A percentile compares a stretch with the other conserved stretches of the same genome.
Conservation (phyloP, 768 basidiomycete species). For the Chalciporus pseudorubinellus region DNA sequence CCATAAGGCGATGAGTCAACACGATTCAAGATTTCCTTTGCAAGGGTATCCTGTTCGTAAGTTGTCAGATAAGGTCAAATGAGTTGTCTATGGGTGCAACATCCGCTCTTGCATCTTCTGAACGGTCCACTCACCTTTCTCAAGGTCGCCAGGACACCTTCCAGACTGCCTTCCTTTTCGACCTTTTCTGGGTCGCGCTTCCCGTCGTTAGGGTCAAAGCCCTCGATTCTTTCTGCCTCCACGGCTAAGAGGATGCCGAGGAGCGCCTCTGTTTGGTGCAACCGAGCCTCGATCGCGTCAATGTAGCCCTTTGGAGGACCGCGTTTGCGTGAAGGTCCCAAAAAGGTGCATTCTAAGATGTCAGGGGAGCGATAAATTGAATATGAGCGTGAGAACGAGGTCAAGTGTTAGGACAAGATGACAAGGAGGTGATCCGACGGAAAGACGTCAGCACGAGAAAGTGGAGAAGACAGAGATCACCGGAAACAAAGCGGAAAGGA, state of each 20-base stretch:
- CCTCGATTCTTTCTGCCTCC: slow-evolving; percentile 26
- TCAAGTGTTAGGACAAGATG: background rate
- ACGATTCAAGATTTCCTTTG: slow-evolving; percentile 74
- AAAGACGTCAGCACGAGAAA: slow-evolving; percentile 8
- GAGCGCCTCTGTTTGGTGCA: slow-evolving; percentile 89
- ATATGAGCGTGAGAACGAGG: background rate
- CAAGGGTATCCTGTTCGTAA: slow-evolving; percentile 62
- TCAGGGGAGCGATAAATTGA: slow-evolving; percentile 4
- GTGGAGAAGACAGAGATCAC: background rate
- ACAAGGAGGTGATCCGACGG: background rate
- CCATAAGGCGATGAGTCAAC: slow-evolving; percentile 84
- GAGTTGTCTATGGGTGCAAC: background rate
- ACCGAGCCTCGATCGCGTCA: slow-evolving; percentile 86
- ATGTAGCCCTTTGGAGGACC: slow-evolving; percentile 95
- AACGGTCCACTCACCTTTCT: slow-evolving; percentile 40
- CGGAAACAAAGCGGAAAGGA: slow-evolving; percentile 13
- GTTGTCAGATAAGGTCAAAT: background rate
- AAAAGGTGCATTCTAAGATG: slow-evolving; percentile 65
- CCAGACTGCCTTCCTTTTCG: slow-evolving; percentile 15
- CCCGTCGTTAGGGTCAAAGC: slow-evolving; percentile 24
- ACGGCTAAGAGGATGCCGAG: slow-evolving; percentile 73
- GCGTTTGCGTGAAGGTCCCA: slow-evolving; percentile 77
- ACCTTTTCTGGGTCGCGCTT: slow-evolving; percentile 1
- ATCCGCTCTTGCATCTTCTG: background rate
- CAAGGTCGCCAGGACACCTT: slow-evolving; percentile 47